Conservation (phyloP, 768 basidiomycete genomes). For the Boletellus ananas region DNA sequence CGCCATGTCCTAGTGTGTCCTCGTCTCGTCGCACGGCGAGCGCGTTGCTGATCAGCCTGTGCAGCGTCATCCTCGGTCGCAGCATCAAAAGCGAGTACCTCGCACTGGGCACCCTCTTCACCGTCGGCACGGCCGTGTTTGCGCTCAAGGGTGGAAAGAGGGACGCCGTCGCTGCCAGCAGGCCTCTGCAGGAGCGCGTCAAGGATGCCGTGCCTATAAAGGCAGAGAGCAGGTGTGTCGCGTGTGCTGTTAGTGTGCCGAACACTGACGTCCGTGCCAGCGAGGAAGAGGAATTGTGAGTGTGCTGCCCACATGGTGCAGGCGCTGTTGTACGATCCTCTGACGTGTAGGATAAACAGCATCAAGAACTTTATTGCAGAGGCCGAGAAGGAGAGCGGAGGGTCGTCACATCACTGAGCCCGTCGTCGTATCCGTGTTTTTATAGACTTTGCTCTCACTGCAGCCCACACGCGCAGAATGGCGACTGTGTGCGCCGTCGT, state of each 20-base stretch:
- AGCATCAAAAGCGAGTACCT: slow-evolving; percentile 80
- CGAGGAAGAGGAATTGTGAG: slow-evolving; percentile 84
- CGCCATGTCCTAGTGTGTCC: slow-evolving; percentile 45
- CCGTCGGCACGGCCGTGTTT: slow-evolving; percentile 52
- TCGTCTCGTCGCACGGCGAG: neutral
- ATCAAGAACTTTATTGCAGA: slow-evolving; percentile 78
- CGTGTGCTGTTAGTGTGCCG: neutral
- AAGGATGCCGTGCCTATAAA: slow-evolving; percentile 62
- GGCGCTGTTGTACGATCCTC: slow-evolving; percentile 28
- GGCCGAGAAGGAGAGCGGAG: slow-evolving; percentile 72
- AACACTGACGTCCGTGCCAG: slow-evolving; percentile 34
- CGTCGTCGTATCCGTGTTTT: neutral
- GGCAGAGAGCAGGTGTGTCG: slow-evolving; percentile 64
- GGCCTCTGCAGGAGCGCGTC: slow-evolving; percentile 50
- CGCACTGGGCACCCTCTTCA: slow-evolving; percentile 61
- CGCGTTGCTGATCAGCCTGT: neutral
- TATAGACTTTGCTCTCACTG: neutral
- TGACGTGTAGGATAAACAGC: slow-evolving; percentile 55
- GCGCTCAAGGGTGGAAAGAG: slow-evolving; percentile 57
- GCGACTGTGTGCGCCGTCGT: no score
- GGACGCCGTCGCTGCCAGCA: slow-evolving; percentile 36
- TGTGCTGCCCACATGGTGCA: slow-evolving; percentile 21
- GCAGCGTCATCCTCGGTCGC: slow-evolving; percentile 74
- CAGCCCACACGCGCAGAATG: no score
- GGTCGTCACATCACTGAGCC: slow-evolving; percentile 29